These are phyloP conservation scores for Tribonema minus DNA, from an alignment of 108 stramenopile species.

Conservation along the genomic window DNA sequence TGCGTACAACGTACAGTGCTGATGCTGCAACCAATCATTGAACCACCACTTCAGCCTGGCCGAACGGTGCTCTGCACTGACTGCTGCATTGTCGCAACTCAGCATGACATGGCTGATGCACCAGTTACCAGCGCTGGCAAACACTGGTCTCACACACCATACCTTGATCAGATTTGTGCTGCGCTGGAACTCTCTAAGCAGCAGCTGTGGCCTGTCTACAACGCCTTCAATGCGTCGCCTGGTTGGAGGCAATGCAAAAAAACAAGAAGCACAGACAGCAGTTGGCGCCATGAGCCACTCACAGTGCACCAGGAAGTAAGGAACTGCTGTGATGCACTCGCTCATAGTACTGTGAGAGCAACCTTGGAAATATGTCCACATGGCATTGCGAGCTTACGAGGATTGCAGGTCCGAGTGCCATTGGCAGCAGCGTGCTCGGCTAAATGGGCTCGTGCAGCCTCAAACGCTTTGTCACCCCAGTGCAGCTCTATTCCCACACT, in stretches of 20 bases:
- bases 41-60: too few species aligned
- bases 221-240: conserved; percentile 22
- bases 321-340: not conserved
- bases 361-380: not conserved
- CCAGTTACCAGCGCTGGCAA: too few species aligned
- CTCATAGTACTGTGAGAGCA: not conserved
- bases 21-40: too few species aligned
- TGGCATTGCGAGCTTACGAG: not conserved
- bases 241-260: not conserved
- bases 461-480: too few species aligned
- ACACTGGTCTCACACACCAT: too few species aligned
- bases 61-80: too few species aligned
- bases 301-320: too few species aligned
- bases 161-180: not conserved
- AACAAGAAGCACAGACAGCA: not conserved
- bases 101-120: too few species aligned
- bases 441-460: too few species aligned
- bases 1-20: too few species aligned
- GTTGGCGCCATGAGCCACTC: not conserved
- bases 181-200: conserved; percentile 47
- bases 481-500: too few species aligned
- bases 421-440: conserved; percentile 25
- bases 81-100: too few species aligned
- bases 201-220: conserved; percentile 42
- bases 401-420: not conserved